Evolutionary conservation across 2,329 filamentous ascomycete species (phyloP).

Genomic region (Neurospora sp.): DNA sequence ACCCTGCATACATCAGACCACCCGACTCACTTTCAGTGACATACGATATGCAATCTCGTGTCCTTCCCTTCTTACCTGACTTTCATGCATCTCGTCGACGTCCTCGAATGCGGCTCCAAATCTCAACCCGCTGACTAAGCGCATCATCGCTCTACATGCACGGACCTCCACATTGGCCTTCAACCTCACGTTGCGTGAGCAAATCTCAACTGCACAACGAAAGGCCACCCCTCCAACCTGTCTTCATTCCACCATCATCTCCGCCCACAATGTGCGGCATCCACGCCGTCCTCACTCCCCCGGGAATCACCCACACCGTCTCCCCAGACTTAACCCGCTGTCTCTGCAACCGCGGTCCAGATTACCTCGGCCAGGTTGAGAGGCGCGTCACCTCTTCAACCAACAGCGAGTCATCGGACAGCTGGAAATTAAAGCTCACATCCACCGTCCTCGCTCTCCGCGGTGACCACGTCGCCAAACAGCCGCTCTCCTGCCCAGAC

Average conservation of each 20-base stretch:
- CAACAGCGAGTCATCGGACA: conserved; percentile 8
- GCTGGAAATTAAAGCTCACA: conserved; percentile 48
- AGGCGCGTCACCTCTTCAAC: conserved; percentile 16
- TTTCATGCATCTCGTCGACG: neutral
- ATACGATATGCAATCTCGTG: neutral
- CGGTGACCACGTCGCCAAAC: conserved; percentile 57
- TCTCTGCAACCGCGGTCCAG: conserved; percentile 49
- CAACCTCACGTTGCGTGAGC: neutral
- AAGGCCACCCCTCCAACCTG: neutral
- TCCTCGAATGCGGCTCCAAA: neutral
- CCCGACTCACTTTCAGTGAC: neutral
- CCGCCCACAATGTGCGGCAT: conserved; percentile 48
- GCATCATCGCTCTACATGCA: neutral
- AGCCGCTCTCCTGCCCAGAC: conserved; percentile 56
- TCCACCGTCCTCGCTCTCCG: conserved; percentile 90
- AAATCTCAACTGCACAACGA: neutral
- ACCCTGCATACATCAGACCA: neutral
- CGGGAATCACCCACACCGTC: conserved; percentile 18
- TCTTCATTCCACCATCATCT: neutral
- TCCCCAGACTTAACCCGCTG: conserved; percentile 30
- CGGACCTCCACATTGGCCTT: neutral
- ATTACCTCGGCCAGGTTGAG: conserved; percentile 40
- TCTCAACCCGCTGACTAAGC: neutral
- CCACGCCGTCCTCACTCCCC: conserved; percentile 37
- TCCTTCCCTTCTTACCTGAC: neutral